These are phyloP conservation scores for Agrostemma githago DNA, from an alignment of 148 eudicot genomes.

Conservation along the genomic window DNA sequence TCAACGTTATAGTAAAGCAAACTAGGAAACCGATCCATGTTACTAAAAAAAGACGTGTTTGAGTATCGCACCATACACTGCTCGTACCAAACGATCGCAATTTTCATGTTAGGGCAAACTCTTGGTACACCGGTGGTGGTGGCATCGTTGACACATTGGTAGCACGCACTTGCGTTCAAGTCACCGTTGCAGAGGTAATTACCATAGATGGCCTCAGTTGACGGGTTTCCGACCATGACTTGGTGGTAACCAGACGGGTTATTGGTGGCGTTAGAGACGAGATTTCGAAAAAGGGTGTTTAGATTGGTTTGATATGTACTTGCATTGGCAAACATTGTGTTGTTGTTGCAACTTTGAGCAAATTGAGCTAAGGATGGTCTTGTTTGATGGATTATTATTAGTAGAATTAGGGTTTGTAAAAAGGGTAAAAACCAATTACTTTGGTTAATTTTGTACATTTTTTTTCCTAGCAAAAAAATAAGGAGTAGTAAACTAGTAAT, in stretches of 20 bases:
- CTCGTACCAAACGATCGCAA: neutral
- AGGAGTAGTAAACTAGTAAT: neutral
- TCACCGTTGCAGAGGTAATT: constrained; percentile 29
- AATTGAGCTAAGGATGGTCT: neutral
- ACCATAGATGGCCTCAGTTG: constrained; percentile 8
- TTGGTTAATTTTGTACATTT: neutral
- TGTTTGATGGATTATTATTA: neutral
- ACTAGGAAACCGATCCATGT: neutral
- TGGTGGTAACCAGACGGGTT: constrained; percentile 31
- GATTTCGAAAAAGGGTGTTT: constrained; percentile 31
- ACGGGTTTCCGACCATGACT: constrained; percentile 17
- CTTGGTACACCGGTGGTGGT: constrained; percentile 6
- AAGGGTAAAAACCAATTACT: neutral
- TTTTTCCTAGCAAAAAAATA: neutral
- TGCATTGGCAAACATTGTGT: constrained; percentile 22
- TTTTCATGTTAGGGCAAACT: neutral
- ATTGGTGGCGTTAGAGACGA: constrained; percentile 27
- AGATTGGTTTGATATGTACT: constrained; percentile 35
- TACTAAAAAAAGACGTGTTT: constrained; percentile 6
- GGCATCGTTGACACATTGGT: constrained; percentile 13
- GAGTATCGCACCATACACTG: neutral
- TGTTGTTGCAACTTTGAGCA: neutral
- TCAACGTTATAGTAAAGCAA: neutral
- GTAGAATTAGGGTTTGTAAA: neutral
- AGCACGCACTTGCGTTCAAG: neutral